Percentiles rank a stretch among this genome's conserved stretches.
phyloP scores from a whole-genome alignment of 768 basidiomycete species.

The Daedalea quercina region DNA sequence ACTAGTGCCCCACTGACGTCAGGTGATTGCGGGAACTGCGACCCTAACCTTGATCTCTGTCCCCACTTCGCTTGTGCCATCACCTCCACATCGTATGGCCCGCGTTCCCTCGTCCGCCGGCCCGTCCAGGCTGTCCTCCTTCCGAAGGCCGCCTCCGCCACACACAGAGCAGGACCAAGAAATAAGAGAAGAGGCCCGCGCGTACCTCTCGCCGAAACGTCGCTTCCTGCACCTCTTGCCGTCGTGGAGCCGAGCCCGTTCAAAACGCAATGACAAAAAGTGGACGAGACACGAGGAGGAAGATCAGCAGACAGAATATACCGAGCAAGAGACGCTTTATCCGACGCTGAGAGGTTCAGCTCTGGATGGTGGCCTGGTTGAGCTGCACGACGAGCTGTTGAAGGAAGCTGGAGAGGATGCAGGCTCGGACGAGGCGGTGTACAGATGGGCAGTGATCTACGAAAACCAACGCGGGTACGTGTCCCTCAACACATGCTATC shows the following conservation, averaged over 20 bases:
- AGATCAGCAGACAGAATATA: background rate
- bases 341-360: background rate
- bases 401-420: slow-evolving; percentile 9
- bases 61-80: background rate
- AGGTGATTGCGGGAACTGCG: slow-evolving; percentile 6
- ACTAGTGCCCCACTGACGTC: slow-evolving; percentile 16
- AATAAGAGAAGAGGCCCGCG: background rate
- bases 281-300: background rate
- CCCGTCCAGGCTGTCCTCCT: slow-evolving; percentile 11
- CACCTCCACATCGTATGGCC: background rate
- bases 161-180: background rate
- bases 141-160: slow-evolving; percentile 30
- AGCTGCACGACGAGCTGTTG: slow-evolving; percentile 6
- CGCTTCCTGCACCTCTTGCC: background rate
- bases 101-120: no score
- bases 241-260: background rate
- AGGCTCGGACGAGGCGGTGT: slow-evolving; percentile 39
- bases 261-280: background rate
- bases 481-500: background rate
- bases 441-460: slow-evolving; percentile 73
- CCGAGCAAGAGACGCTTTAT: background rate
- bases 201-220: background rate
- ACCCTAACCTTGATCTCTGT: slow-evolving; percentile 11
- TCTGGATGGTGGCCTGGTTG: slow-evolving; percentile 3
- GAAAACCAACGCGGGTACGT: slow-evolving; percentile 80